Base-by-base conservation (phyloP, 306 rosid species). In the Cicer yamashitae region DNA sequence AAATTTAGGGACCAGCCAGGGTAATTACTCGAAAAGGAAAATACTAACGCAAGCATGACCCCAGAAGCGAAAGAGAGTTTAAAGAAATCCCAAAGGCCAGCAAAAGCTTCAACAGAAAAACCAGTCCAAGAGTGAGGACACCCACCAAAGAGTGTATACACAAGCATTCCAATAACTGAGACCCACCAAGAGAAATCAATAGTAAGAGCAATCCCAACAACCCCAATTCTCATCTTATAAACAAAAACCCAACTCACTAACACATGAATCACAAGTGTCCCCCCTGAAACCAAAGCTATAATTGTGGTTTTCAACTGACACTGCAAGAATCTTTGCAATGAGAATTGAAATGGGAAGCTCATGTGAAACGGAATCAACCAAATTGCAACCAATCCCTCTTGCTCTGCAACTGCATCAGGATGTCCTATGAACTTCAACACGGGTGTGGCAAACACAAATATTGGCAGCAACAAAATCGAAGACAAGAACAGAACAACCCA, bases 11-110 rank as follows among this genome's bases (percentile, higher is more conserved):
- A 30, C 37, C 37, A 30, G 3, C 37, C 37, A 30, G 37, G 37
- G 37, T 30, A 30, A 30, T 30, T 30, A 30, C 37, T 30, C 37
- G 37, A 30, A 30, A 30, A 30, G 37, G 5, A 30, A 66, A 63
- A 18, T 18, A 81, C 93, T 66, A 78, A 88, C 94, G 81, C 70
- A 63, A 91, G 88, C 91, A 86, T 91, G 70, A 83, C 53, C 44
- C 94, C 97, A 78, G 92, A 91, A 83, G 94, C 92, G 46, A 80
- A 25, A 66, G 92, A 80, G 40, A 91, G 90, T 76, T 86, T 87
- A 61, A 88, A 83, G 70, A 89, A 87, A 25, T 91, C 86, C 94
- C 91, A 91, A 2, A 91, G 85, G 11, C 88, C 92, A 58, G 68
- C 84, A 75, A 89, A 91, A 69, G 90, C 91, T 67, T 86, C 83